Conservation (phyloP, 73 alveolate genomes). For the Urostyla sp. region DNA sequence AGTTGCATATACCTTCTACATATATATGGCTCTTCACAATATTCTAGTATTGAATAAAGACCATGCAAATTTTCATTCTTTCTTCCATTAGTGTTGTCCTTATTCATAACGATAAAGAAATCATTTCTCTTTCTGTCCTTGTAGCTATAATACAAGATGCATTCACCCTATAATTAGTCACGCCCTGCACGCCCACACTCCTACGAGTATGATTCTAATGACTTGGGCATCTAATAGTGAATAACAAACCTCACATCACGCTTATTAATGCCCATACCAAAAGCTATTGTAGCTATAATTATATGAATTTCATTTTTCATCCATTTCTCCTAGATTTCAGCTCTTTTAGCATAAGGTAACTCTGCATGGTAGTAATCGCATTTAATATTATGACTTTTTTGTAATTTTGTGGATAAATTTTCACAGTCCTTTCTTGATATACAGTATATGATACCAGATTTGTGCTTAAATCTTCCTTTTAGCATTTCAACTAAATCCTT, state of each 20-base stretch:
- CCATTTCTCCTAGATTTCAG: conserved; percentile 91
- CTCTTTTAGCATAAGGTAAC: conserved; percentile 74
- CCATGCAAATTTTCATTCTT: conserved; percentile 63
- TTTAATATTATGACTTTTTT: conserved; percentile 72
- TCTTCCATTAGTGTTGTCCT: conserved; percentile 31
- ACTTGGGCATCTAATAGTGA: conserved; percentile 96
- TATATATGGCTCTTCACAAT: conserved; percentile 78
- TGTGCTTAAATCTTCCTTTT: conserved; percentile 67
- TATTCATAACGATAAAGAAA: conserved; percentile 65
- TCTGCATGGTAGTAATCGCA: conserved; percentile 97
- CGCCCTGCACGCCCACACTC: conserved; percentile 99
- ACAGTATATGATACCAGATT: conserved; percentile 96
- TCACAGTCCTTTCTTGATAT: conserved; percentile 94
- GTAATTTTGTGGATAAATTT: conserved; percentile 79
- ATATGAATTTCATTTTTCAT: conserved; percentile 95
- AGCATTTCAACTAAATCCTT: conserved; percentile 78
- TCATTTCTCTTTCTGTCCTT: conserved; percentile 86
- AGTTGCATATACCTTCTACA: conserved; percentile 82
- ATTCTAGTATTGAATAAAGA: conserved; percentile 66
- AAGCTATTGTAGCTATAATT: conserved; percentile 99
- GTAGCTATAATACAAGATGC: conserved; percentile 88
- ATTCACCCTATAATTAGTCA: conserved; percentile 89
- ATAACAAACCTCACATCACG: conserved; percentile 99
- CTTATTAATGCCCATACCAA: conserved; percentile 99
- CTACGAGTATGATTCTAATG: conserved; percentile 91